Evolutionary conservation across 1,284 basidiomycete genomes (phyloP), one percentile per base, ranked within the genome.

Genomic region (Naganishia liquefaciens): DNA sequence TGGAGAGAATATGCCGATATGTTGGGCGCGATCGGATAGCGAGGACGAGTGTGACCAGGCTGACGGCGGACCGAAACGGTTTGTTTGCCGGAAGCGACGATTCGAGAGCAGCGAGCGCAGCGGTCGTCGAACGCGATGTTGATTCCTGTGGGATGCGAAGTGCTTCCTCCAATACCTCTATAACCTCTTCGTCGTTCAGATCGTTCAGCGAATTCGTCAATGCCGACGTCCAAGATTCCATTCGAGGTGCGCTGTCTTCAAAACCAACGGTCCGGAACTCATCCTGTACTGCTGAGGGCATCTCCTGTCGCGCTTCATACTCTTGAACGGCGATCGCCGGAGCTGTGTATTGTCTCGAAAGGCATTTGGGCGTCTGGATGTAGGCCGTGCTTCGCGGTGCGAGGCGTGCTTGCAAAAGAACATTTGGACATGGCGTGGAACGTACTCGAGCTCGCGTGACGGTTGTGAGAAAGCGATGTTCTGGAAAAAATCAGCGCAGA

Each of bases 401-500:
- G 25, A 60, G 57, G 9, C 57, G 46, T 4, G 54, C 54, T 46
- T 60, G 57, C 19, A 17, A 47, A 23, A 49, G 57, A n/a, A 50
- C 57, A 46, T 39, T 60, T 19, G 44, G 28, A 9, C 33, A 25
- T 4, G 57, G 46, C 30, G 46, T 11, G 4, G 46, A 50, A 9
- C 57, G 57, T 27, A 60, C 57, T 7, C 57, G 57, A 3, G 57
- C 46, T 10, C 57, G 46, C 17, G 54, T 28, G 25, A 46, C 57
- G 21, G 30, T 50, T 39, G 57, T 25, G 30, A 60, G 28, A 33
- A 60, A 50, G 57, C 57, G 57, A 60, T 60, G 57, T 60, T 60
- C 57, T 60, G 15, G 9, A 30, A 23, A 3, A 15, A 23, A 50
- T 33, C 17, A 49, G 43, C 37, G 27, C 9, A 19, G 6, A 13